These are phyloP conservation scores for Chenopodium berlandieri DNA, from an alignment of 148 eudicot species.

Conservation along the genomic window DNA sequence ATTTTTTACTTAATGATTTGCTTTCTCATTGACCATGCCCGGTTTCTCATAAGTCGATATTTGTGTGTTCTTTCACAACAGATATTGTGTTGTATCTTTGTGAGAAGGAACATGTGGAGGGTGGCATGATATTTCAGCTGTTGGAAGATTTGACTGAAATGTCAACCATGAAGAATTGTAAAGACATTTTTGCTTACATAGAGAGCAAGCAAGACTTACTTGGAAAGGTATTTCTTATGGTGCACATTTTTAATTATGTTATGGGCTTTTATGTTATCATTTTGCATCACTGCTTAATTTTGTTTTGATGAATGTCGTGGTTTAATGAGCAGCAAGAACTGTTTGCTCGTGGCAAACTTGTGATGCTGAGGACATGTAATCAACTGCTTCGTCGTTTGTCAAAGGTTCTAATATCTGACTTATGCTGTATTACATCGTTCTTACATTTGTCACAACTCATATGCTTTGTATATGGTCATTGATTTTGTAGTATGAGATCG, in stretches of 20 bases:
- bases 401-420: slow-evolving; percentile 50
- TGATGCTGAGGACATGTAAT: slow-evolving; percentile 98
- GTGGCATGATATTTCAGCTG: slow-evolving; percentile 97
- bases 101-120: slow-evolving; percentile 97
- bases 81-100: slow-evolving; percentile 95
- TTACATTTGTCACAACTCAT: background rate
- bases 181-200: slow-evolving; percentile 90
- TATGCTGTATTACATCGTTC: background rate
- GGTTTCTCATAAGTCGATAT: background rate
- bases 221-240: slow-evolving; percentile 63
- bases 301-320: slow-evolving; percentile 18
- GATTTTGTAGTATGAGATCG: background rate
- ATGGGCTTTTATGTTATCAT: background rate
- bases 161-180: slow-evolving; percentile 98
- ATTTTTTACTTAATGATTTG: background rate
- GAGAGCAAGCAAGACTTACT: slow-evolving; percentile 97
- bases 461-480: slow-evolving; percentile 3
- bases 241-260: slow-evolving; percentile 4
- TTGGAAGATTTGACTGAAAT: slow-evolving; percentile 97
- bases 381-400: slow-evolving; percentile 98
- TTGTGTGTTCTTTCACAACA: slow-evolving; percentile 25
- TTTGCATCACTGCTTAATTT: background rate
- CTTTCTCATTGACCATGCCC: background rate
- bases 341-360: slow-evolving; percentile 96
- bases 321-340: slow-evolving; percentile 69